Evolutionary conservation across 495 filamentous ascomycete species (phyloP), one percentile per base, ranked within the genome.

Genomic region (Coniosporium apollinis): DNA sequence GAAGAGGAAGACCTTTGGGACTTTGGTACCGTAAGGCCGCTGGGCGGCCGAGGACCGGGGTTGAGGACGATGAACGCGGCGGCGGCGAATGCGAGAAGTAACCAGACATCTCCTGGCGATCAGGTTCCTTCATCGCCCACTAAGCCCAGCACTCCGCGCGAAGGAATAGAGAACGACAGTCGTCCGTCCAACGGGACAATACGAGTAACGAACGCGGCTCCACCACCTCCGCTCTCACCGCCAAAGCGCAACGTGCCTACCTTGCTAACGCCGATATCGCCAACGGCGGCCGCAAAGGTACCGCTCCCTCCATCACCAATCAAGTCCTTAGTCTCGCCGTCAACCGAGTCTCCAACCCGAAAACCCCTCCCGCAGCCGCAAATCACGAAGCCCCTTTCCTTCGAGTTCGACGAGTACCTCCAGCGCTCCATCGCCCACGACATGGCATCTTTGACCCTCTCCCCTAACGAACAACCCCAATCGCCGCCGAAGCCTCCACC

Each of bases 1-100:
- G 50, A 50, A 4, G 46, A 85, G 33, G 77, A 85, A 45, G 82
- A 93, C 51, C 71, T 93, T 40, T 94, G 86, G 86, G 86, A 94
- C 56, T 94, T 94, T 63, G 85, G 86, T 17, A 94, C 86, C 1
- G 78, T 93, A 31, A 66, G 82, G 28, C 73, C 85, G 19, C 72
- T 67, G 16, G 70, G 65, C 32, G 68, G 66, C 20, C 62, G 76
- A 48, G 64, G 60, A 17, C 44, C 44, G 5, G 72, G 58, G 8
- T 57, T 83, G 15, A 74, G 70, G 36, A 61, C 73, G 0, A 72
- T 89, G 71, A 81, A 79, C 35, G 79, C 79, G 25, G 69, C 79
- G 7, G 72, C 69, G 3, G 69, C 75, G 3, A 87, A 89, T 50
- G 62, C 71, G 47, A 36, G 60, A 50, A 46, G 60, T 60, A n/a